Evolutionary conservation across 108 stramenopile genomes (phyloP).

Genomic region (Nannochloropsis salina): DNA sequence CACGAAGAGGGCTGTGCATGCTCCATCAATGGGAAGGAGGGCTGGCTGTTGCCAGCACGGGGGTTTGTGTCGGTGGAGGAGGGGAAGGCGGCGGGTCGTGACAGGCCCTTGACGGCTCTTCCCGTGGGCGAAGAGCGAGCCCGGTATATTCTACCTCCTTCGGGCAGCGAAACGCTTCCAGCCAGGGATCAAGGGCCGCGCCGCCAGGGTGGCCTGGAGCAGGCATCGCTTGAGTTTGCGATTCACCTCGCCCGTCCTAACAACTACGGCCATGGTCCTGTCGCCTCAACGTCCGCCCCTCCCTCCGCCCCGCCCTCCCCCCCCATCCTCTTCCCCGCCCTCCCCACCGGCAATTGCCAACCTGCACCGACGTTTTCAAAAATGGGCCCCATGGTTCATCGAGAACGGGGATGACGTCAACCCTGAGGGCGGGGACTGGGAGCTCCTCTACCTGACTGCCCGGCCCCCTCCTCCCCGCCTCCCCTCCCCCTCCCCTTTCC

Average conservation of each 20-base stretch:
- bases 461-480: not conserved
- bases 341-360: not conserved
- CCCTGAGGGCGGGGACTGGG: not conserved
- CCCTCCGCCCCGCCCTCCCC: not conserved
- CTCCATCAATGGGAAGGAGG: not conserved
- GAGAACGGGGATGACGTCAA: not conserved
- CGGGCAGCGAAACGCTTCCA: not conserved
- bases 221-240: not conserved
- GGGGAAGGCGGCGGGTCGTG: not conserved
- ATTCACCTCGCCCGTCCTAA: not conserved
- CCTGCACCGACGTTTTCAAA: not conserved
- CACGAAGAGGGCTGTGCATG: not conserved
- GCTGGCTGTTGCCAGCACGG: not conserved
- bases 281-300: not conserved
- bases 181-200: not conserved
- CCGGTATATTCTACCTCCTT: not conserved
- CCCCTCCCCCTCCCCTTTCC: not conserved
- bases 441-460: not conserved
- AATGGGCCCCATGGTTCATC: not conserved
- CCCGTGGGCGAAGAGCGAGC: not conserved
- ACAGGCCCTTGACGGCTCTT: not conserved
- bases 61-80: slow-evolving; percentile 19
- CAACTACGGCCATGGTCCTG: not conserved
- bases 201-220: not conserved
- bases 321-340: not conserved